A percentile compares a stretch with the other conserved stretches of the same genome.
Evolutionary conservation across 2,329 filamentous ascomycete genomes (phyloP).

Genomic region (Purpureocillium lavendulum): DNA sequence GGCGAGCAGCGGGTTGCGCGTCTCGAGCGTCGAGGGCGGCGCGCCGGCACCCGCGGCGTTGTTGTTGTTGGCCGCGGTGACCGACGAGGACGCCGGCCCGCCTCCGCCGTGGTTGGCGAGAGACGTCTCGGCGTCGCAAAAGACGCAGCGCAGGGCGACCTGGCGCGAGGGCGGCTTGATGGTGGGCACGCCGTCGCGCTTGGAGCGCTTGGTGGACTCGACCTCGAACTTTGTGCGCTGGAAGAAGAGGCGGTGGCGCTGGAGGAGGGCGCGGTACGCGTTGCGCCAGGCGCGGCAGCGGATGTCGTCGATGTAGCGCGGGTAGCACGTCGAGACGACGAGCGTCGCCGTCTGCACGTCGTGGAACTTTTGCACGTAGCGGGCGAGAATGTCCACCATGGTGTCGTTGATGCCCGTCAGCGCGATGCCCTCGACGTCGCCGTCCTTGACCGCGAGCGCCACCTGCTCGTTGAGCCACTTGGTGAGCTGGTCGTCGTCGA

Average conservation of each 20-base stretch:
- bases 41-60: background rate
- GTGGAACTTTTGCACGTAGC: constrained; percentile 66
- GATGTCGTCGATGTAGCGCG: constrained; percentile 68
- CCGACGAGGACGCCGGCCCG: too few species aligned
- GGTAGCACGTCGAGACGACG: constrained; percentile 64
- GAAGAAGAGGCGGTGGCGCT: constrained; percentile 65
- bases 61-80: background rate
- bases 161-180: constrained; percentile 59
- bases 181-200: constrained; percentile 52
- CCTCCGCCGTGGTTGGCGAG: constrained; percentile 29
- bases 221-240: constrained; percentile 72
- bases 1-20: constrained; percentile 47
- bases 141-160: constrained; percentile 67
- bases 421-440: constrained; percentile 70
- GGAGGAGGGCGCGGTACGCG: constrained; percentile 62
- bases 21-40: constrained; percentile 18
- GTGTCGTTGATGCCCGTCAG: constrained; percentile 68
- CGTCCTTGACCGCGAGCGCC: constrained; percentile 49
- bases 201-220: constrained; percentile 62
- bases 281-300: constrained; percentile 68
- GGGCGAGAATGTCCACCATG: constrained; percentile 66
- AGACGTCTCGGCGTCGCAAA: constrained; percentile 58
- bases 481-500: constrained; percentile 52
- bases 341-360: constrained; percentile 75
- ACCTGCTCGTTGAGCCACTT: constrained; percentile 62